Evolutionary conservation across 2,329 filamentous ascomycete species (phyloP).

Genomic region (Berkeleyomyces basicola): DNA sequence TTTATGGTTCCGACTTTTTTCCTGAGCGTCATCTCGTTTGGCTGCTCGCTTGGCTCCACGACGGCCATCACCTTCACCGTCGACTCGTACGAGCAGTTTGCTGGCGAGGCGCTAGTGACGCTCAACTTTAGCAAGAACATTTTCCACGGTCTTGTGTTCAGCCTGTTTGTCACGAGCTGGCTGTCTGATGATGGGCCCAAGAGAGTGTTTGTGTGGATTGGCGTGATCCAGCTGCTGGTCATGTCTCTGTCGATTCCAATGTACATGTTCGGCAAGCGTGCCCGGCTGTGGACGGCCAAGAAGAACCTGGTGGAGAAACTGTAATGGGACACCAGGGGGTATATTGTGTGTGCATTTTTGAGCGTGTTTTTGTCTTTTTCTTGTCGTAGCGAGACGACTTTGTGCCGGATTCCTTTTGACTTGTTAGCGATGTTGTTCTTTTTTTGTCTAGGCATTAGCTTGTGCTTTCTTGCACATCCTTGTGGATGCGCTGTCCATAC

Average conservation of each 20-base stretch:
- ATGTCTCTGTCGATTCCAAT: slow-evolving; percentile 68
- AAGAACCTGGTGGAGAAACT: slow-evolving; percentile 74
- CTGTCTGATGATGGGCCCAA: slow-evolving; percentile 58
- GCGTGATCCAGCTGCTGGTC: slow-evolving; percentile 66
- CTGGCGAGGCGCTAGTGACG: slow-evolving; percentile 84
- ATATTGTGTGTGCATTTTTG: background rate
- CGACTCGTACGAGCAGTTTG: slow-evolving; percentile 84
- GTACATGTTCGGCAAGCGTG: slow-evolving; percentile 85
- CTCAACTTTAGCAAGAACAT: slow-evolving; percentile 92
- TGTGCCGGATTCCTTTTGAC: background rate
- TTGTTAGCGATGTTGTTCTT: background rate
- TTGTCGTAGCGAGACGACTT: background rate
- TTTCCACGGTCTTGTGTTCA: slow-evolving; percentile 76
- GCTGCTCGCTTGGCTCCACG: slow-evolving; percentile 76
- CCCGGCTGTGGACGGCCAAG: slow-evolving; percentile 84
- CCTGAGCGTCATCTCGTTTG: slow-evolving; percentile 83
- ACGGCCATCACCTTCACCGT: slow-evolving; percentile 90
- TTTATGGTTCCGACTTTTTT: slow-evolving; percentile 93
- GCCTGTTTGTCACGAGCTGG: slow-evolving; percentile 78
- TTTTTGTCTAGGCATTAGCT: background rate
- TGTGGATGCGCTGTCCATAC: too few species aligned
- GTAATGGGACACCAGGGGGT: slow-evolving; percentile 14
- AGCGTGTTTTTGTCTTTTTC: background rate
- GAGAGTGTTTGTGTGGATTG: slow-evolving; percentile 65
- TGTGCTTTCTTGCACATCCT: too few species aligned